Conservation (phyloP, 192 early-diverging fungal genomes). For the Phlyctochytrium planicorne region DNA sequence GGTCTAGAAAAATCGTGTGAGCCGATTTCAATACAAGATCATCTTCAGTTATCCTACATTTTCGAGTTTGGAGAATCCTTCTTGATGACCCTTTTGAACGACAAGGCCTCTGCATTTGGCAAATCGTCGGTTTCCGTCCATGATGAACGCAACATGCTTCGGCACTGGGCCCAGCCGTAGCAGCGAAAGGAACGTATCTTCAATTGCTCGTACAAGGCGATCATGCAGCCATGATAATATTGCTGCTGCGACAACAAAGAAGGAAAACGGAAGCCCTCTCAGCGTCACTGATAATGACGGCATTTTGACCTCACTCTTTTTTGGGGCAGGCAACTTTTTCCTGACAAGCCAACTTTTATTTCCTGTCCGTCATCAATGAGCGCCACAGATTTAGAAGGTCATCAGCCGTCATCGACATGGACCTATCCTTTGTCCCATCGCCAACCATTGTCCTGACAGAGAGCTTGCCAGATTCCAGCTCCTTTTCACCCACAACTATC, state of each 20-base stretch:
- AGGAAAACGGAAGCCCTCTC: no score
- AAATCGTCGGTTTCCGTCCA: constrained; percentile 97
- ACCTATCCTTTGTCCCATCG: constrained; percentile 38
- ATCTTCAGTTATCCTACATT: constrained; percentile 64
- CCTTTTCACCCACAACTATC: constrained; percentile 82
- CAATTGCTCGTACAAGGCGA: no score
- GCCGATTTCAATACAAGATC: neutral
- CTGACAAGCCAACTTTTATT: no score
- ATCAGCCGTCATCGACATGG: constrained; percentile 51
- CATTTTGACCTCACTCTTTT: no score
- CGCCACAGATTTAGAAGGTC: constrained; percentile 52
- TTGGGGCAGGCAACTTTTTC: no score
- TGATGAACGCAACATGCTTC: constrained; percentile 89
- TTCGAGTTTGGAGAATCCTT: constrained; percentile 76
- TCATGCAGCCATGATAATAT: no score
- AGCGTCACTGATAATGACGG: no score
- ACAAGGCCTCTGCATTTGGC: constrained; percentile 59
- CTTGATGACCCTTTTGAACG: constrained; percentile 70
- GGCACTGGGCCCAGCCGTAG: constrained; percentile 75
- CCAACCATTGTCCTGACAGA: constrained; percentile 72
- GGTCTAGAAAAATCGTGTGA: constrained; percentile 44
- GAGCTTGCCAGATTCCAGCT: constrained; percentile 65
- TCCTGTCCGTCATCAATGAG: no score
- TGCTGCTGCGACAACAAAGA: no score
- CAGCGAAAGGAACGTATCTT: neutral